phyloP scores from a whole-genome alignment of 306 rosid genomes.

The Castanospermum australe region DNA sequence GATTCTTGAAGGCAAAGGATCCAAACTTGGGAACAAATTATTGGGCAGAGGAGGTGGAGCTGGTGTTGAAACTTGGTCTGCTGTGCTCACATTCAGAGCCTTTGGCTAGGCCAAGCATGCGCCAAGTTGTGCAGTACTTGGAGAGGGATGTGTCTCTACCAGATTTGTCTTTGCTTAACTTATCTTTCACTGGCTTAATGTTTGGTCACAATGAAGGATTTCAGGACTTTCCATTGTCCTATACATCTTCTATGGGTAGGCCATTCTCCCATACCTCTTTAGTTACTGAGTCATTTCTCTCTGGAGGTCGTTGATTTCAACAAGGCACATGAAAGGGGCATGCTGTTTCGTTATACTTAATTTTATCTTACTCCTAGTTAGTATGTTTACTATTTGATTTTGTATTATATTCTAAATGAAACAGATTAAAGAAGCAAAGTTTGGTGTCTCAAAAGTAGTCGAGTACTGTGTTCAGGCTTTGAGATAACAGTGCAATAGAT shows the following conservation, averaged over 20 bases:
- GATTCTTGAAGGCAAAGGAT: conserved; percentile 53
- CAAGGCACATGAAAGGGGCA: neutral
- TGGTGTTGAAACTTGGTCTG: conserved; percentile 62
- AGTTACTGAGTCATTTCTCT: conserved; percentile 47
- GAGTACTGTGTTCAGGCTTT: neutral
- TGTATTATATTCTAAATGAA: neutral
- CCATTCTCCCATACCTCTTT: conserved; percentile 32
- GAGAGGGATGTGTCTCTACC: conserved; percentile 39
- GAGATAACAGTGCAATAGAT: neutral
- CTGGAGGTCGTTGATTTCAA: conserved; percentile 46
- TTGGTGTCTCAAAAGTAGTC: neutral
- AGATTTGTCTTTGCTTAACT: conserved; percentile 28
- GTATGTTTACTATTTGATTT: neutral
- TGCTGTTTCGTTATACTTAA: neutral
- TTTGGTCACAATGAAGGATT: conserved; percentile 26
- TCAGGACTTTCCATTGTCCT: conserved; percentile 38
- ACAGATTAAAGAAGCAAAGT: neutral
- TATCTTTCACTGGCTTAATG: conserved; percentile 36
- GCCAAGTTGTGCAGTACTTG: conserved; percentile 52
- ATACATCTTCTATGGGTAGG: conserved; percentile 37
- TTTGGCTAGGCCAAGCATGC: conserved; percentile 58
- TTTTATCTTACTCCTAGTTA: neutral
- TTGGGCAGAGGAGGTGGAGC: conserved; percentile 37
- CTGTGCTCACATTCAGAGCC: conserved; percentile 54
- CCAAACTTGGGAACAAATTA: conserved; percentile 40